Evolutionary conservation across 352 stramenopile genomes (phyloP).

Genomic region (Globisporangium camurandrum): DNA sequence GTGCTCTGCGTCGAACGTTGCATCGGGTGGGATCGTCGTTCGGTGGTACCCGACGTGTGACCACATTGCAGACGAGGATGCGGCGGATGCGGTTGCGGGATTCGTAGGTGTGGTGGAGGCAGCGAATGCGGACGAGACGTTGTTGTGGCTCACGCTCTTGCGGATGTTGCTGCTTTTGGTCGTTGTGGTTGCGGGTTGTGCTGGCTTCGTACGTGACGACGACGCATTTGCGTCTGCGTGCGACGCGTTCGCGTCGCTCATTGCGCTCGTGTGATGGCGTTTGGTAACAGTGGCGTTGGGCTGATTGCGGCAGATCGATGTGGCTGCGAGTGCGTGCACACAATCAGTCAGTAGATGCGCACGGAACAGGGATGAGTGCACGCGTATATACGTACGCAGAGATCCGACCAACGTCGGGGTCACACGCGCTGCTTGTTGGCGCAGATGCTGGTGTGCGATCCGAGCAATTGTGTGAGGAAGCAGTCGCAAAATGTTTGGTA

Average conservation of each 20-base stretch:
- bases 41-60: constrained; percentile 77
- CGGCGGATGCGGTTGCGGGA: background rate
- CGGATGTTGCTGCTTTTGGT: constrained; percentile 4
- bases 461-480: too few relatives aligned
- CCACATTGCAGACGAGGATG: constrained; percentile 39
- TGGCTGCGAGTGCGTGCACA: background rate
- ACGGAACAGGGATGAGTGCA: too few relatives aligned
- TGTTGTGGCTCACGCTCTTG: constrained; percentile 15
- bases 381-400: too few relatives aligned
- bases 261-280: background rate
- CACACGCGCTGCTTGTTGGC: too few relatives aligned
- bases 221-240: too few relatives aligned
- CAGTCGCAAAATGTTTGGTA: too few relatives aligned
- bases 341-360: too few relatives aligned
- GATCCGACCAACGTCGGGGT: too few relatives aligned
- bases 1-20: constrained; percentile 68
- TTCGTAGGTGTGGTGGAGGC: background rate
- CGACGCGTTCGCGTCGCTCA: background rate
- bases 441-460: too few relatives aligned
- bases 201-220: background rate
- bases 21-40: constrained; percentile 70
- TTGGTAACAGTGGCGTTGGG: background rate
- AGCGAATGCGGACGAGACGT: background rate
- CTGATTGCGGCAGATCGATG: background rate
- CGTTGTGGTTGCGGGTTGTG: background rate